phyloP scores from a whole-genome alignment of 1,139 yeast genomes.

The Diutina rugosa region DNA sequence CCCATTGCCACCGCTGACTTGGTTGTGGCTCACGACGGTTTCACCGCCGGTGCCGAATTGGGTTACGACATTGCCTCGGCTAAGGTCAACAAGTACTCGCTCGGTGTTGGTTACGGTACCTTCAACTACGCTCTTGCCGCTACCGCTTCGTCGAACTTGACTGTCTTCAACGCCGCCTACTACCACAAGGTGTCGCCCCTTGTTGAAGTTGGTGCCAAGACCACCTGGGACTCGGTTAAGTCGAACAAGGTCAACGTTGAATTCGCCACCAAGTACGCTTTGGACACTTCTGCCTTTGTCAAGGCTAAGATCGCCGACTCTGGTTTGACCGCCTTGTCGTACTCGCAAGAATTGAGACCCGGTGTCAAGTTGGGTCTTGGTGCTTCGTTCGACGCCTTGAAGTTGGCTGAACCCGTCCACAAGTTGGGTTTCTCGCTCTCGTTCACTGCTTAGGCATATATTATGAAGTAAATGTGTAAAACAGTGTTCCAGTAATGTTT shows the following conservation, averaged over 20 bases:
- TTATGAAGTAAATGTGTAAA: neutral
- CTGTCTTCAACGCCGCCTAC: conserved; percentile 90
- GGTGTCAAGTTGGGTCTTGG: conserved; percentile 98
- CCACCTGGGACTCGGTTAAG: conserved; percentile 79
- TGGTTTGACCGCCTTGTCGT: conserved; percentile 88
- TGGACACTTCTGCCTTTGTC: conserved; percentile 78
- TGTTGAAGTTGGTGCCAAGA: conserved; percentile 97
- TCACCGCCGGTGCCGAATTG: conserved; percentile 94
- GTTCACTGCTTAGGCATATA: conserved; percentile 56
- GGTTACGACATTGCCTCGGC: conserved; percentile 94
- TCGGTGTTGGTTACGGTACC: conserved; percentile 88
- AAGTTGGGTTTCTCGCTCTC: conserved; percentile 93
- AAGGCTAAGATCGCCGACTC: conserved; percentile 97
- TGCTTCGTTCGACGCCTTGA: conserved; percentile 92
- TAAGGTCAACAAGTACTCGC: conserved; percentile 85
- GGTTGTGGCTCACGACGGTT: conserved; percentile 91
- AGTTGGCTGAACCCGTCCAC: conserved; percentile 95
- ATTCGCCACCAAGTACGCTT: conserved; percentile 89
- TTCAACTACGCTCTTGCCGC: conserved; percentile 81
- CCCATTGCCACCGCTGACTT: conserved; percentile 93
- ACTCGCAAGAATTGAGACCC: conserved; percentile 92
- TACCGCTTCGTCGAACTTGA: conserved; percentile 80
- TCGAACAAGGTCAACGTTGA: conserved; percentile 69
- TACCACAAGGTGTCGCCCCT: conserved; percentile 88
- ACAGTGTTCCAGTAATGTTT: neutral